Conservation (phyloP, 164 flowering plant genomes). For the Macadamia integrifolia region DNA sequence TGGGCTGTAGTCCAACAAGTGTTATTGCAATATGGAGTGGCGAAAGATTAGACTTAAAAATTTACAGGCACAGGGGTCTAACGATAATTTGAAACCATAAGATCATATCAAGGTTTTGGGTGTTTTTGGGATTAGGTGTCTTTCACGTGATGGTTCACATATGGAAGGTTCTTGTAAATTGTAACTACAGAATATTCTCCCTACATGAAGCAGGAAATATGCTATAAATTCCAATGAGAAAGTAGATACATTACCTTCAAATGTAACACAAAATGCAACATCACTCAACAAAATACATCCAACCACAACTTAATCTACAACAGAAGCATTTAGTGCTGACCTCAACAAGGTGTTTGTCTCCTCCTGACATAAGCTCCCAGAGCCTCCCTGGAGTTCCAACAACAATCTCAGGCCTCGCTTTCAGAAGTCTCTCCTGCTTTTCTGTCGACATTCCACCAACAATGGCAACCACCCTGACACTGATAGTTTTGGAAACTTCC, state of each 20-base stretch:
- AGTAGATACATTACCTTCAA: no score
- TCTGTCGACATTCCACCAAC: slow-evolving; percentile 94
- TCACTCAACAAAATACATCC: background rate
- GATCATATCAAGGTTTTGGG: no score
- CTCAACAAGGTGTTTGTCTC: slow-evolving; percentile 85
- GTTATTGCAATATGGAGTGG: no score
- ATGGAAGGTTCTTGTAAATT: no score
- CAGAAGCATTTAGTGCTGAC: slow-evolving; percentile 26
- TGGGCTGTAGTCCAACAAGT: no score
- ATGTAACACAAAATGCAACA: background rate
- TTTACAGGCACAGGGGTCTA: no score
- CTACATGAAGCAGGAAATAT: background rate
- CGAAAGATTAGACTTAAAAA: no score
- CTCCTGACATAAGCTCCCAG: slow-evolving; percentile 96
- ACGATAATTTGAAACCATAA: no score
- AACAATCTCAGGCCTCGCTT: slow-evolving; percentile 74
- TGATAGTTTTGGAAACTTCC: slow-evolving; percentile 47
- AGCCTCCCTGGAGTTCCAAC: slow-evolving; percentile 97
- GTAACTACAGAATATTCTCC: no score
- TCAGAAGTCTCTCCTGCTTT: slow-evolving; percentile 90
- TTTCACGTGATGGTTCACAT: no score
- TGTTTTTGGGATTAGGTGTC: no score
- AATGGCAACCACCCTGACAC: slow-evolving; percentile 66
- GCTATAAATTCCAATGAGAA: background rate
- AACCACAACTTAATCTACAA: background rate